phyloP scores from a whole-genome alignment of 345 rosid genomes.

The Tarenaya hassleriana region DNA sequence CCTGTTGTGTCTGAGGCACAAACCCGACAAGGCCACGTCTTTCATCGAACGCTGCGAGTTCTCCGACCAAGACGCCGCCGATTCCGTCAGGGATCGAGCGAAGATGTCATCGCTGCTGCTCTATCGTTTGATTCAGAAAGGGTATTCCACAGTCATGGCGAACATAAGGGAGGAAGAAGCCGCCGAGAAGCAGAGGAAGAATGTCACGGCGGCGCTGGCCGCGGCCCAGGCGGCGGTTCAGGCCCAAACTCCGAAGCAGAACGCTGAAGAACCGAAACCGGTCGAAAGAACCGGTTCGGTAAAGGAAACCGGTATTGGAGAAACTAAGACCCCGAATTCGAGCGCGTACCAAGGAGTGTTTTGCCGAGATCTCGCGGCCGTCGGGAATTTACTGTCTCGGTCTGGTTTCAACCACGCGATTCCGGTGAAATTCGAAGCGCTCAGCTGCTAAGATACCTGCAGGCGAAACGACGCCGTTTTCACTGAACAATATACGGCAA shows the following conservation, averaged over 20 bases:
- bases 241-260: slow-evolving; percentile 28
- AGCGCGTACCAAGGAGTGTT: slow-evolving; percentile 79
- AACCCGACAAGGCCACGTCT: slow-evolving; percentile 65
- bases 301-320: slow-evolving; percentile 3
- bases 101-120: slow-evolving; percentile 78
- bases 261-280: slow-evolving; percentile 19
- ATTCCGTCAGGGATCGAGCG: slow-evolving; percentile 65
- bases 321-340: slow-evolving; percentile 24
- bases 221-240: slow-evolving; percentile 42
- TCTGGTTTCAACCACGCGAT: slow-evolving; percentile 73
- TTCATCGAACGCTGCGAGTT: slow-evolving; percentile 82
- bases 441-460: slow-evolving; percentile 53
- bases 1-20: slow-evolving; percentile 62
- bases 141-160: slow-evolving; percentile 52
- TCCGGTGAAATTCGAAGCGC: slow-evolving; percentile 75
- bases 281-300: neutral
- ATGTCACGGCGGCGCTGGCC: slow-evolving; percentile 35
- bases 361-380: slow-evolving; percentile 80
- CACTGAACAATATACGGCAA: slow-evolving; percentile 27
- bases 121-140: slow-evolving; percentile 77
- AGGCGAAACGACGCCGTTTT: neutral
- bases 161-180: slow-evolving; percentile 62
- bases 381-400: slow-evolving; percentile 66
- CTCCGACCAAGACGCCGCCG: slow-evolving; percentile 55
- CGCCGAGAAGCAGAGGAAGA: slow-evolving; percentile 53